Evolutionary conservation across 345 rosid species (phyloP).

Genomic region (Boechera stricta): DNA sequence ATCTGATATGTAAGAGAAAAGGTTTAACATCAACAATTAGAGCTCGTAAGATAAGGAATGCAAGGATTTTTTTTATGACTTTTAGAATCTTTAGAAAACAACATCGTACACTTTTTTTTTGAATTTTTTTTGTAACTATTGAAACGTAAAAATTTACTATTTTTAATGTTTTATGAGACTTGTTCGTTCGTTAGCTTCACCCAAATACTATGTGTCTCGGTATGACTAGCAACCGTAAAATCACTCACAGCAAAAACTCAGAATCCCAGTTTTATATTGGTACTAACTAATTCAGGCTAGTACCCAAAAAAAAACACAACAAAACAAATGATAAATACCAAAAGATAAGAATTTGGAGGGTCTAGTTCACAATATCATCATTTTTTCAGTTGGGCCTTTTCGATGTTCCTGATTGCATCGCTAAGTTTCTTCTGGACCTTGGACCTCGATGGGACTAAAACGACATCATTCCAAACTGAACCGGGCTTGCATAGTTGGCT

Average conservation of each 20-base stretch:
- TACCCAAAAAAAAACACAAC: not conserved
- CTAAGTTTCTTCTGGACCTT: conserved; percentile 52
- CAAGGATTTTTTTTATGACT: too few relatives aligned
- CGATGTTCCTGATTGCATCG: conserved; percentile 51
- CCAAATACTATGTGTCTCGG: too few relatives aligned
- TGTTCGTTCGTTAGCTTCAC: too few relatives aligned
- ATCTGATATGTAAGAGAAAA: too few relatives aligned
- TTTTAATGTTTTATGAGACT: too few relatives aligned
- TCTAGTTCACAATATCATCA: conserved; percentile 23
- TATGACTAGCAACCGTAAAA: too few relatives aligned
- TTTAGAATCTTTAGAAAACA: too few relatives aligned
- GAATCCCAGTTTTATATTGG: not conserved
- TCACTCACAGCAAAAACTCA: not conserved
- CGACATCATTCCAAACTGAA: conserved; percentile 68
- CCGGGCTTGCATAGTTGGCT: conserved; percentile 52
- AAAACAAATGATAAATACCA: conserved; percentile 1
- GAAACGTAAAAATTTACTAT: too few relatives aligned
- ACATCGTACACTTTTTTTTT: too few relatives aligned
- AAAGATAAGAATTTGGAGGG: conserved; percentile 7
- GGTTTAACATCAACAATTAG: too few relatives aligned
- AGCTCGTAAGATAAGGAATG: too few relatives aligned
- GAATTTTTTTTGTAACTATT: too few relatives aligned
- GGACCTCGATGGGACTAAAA: conserved; percentile 57
- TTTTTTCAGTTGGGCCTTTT: conserved; percentile 37
- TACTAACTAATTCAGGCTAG: conserved; percentile 6